These are phyloP conservation scores for Backusella tuberculispora DNA, from an alignment of 192 early-diverging fungal genomes.

Conservation along the genomic window DNA sequence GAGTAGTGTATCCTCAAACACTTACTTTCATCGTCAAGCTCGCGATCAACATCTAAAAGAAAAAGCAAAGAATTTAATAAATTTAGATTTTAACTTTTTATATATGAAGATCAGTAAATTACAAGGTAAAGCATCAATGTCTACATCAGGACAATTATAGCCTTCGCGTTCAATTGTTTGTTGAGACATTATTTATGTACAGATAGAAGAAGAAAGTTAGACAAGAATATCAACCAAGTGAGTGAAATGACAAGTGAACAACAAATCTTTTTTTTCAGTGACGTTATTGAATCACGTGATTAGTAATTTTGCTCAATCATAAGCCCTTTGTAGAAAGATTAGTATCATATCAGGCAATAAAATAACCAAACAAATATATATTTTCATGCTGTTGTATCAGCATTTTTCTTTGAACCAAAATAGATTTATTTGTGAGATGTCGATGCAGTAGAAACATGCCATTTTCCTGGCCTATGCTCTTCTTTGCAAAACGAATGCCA, in stretches of 20 bases:
- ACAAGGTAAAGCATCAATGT: slow-evolving; percentile 55
- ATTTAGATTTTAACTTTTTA: neutral
- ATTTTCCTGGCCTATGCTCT: no score
- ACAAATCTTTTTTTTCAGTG: neutral
- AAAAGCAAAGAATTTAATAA: neutral
- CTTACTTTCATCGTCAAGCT: slow-evolving; percentile 54
- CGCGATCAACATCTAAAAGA: slow-evolving; percentile 52
- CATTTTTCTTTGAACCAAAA: no score
- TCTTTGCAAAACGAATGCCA: no score
- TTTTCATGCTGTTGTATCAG: no score
- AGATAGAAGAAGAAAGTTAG: neutral
- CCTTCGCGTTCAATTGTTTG: slow-evolving; percentile 1
- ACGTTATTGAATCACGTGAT: slow-evolving; percentile 6
- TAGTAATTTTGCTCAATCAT: neutral
- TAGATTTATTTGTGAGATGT: no score
- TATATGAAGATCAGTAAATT: slow-evolving; percentile 18
- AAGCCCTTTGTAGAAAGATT: no score
- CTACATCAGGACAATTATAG: slow-evolving; percentile 27
- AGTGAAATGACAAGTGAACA: neutral
- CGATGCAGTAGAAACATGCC: no score
- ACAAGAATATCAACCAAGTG: neutral
- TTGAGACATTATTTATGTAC: neutral
- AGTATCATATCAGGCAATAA: no score
- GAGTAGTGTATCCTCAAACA: neutral
- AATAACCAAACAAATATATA: no score